Evolutionary conservation across 2,329 filamentous ascomycete genomes (phyloP), one percentile per base, ranked within the genome.

Genomic region (Mycosphaerella sp.): DNA sequence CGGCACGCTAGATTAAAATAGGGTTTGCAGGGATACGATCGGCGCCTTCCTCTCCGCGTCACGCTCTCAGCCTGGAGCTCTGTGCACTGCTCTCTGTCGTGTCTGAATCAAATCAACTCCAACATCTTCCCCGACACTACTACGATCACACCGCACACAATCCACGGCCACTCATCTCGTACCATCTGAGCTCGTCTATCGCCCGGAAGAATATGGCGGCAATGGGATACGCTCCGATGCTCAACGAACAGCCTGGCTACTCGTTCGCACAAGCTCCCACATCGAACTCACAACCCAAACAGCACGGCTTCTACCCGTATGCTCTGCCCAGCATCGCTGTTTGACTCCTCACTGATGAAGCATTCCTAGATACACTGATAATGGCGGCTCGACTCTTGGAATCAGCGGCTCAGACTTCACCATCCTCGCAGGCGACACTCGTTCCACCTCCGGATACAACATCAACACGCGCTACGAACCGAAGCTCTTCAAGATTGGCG

Each of bases 401-500:
- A 97, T 98, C 73, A 86, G 89, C 39, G 93, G 95, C 64, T 84
- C 84, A 69, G 88, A 95, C 78, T 98, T 97, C 78, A 84, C 90
- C 69, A 95, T 98, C 76, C 84, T 98, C 72, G 93, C 93, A 43
- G 93, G 95, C 74, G 93, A 98, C 78, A 98, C 93, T 65, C 88
- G 93, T 71, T 89, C 89, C 69, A 95, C 91, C 53, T 87, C 88
- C 61, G 93, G 95, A 70, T 98, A 95, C 83, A 96, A 87, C 80
- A 98, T 98, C 85, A 96, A 98, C 83, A 91, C 91, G 56, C 87
- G 93, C 67, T 92, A 88, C 78, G 82, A 86, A 56, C 93, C 93
- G 54, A 98, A 98, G 76, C 87, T 98, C 59, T 98, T 95, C 82
- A 90, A 88, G 75, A 95, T 98, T 64, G 93, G 95, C 57, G 93